These are phyloP conservation scores for Talaromyces stipitatus DNA, from an alignment of 495 filamentous ascomycete genomes.

Conservation along the genomic window DNA sequence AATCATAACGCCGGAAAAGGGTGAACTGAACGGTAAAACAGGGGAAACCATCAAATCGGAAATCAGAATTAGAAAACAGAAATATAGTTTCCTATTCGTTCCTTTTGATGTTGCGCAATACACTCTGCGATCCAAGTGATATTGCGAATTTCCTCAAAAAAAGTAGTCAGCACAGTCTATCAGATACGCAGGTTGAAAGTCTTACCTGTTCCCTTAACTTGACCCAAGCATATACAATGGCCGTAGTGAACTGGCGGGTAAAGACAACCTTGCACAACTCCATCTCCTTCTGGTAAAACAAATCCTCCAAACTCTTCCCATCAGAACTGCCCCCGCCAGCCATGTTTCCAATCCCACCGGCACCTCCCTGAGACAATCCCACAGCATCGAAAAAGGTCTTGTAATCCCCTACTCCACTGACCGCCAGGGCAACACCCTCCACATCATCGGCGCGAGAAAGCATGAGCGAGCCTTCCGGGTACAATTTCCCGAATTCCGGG, in stretches of 20 bases:
- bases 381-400: slow-evolving; percentile 91
- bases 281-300: slow-evolving; percentile 99
- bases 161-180: slow-evolving; percentile 17
- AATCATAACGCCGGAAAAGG: neutral
- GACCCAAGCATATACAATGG: slow-evolving; percentile 96
- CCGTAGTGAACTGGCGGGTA: slow-evolving; percentile 91
- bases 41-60: neutral
- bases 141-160: slow-evolving; percentile 85
- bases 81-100: slow-evolving; percentile 96
- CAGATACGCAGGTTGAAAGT: slow-evolving; percentile 4
- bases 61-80: slow-evolving; percentile 66
- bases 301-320: slow-evolving; percentile 86
- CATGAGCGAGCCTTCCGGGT: slow-evolving; percentile 92
- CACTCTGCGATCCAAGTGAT: slow-evolving; percentile 99
- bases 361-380: slow-evolving; percentile 66
- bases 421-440: slow-evolving; percentile 85
- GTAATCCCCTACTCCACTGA: slow-evolving; percentile 87
- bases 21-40: neutral
- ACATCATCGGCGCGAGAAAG: slow-evolving; percentile 91
- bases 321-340: slow-evolving; percentile 65
- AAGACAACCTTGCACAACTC: slow-evolving; percentile 92
- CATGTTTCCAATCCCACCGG: slow-evolving; percentile 72
- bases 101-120: slow-evolving; percentile 99
- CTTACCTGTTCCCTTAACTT: slow-evolving; percentile 94
- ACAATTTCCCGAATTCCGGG: slow-evolving; percentile 80